Conservation (phyloP, 176 grass and related monocot species). For the Aegilops umbellulata region DNA sequence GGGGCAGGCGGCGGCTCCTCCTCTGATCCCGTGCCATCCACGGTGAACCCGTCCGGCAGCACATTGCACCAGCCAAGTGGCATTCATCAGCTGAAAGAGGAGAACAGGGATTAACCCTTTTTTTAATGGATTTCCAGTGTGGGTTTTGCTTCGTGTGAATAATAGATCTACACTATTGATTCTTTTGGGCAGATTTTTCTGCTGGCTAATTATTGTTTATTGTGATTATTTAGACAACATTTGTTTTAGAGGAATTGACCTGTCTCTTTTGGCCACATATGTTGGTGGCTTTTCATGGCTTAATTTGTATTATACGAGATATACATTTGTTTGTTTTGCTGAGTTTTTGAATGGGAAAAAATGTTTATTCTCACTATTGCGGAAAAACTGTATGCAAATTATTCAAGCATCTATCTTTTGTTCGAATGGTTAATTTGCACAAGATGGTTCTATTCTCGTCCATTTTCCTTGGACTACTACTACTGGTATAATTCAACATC, state of each 20-base stretch:
- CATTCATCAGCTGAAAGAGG: conserved; percentile 32
- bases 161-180: conserved; percentile 37
- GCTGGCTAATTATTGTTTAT: conserved; percentile 30
- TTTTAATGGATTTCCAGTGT: neutral
- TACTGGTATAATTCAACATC: neutral
- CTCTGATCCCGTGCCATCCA: neutral
- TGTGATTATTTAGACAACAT: neutral
- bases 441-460: neutral
- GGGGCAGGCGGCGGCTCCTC: neutral
- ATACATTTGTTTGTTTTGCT: conserved; percentile 4
- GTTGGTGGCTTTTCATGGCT: neutral
- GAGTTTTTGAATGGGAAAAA: neutral
- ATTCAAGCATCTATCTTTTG: neutral
- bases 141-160: conserved; percentile 33
- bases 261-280: neutral
- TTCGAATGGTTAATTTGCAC: neutral
- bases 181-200: conserved; percentile 38
- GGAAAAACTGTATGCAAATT: neutral
- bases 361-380: neutral
- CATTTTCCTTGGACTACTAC: neutral
- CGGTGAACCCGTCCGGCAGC: neutral
- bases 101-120: conserved; percentile 5
- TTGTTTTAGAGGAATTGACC: conserved; percentile 28
- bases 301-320: conserved; percentile 21
- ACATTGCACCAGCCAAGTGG: conserved; percentile 7